Evolutionary conservation across 176 grass and related monocot species (phyloP).

Genomic region (Bolboschoenus planiculmis): DNA sequence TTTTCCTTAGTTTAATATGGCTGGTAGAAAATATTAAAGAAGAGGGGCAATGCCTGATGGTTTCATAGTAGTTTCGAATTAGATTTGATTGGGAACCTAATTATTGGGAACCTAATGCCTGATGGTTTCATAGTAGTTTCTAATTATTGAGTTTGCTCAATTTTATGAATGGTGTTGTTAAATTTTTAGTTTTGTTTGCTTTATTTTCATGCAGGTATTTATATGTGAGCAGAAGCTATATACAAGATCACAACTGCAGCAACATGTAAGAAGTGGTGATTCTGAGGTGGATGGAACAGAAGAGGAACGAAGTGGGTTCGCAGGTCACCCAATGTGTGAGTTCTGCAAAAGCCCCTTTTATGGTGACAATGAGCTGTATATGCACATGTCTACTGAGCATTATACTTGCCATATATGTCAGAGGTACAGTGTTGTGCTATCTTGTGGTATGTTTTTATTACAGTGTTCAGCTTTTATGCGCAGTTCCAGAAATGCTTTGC

Average conservation of each 20-base stretch:
- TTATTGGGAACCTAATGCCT: too few relatives aligned
- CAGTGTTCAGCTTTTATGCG: background rate
- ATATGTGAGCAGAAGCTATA: conserved; percentile 98
- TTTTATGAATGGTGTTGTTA: background rate
- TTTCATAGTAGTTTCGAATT: background rate
- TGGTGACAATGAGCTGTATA: conserved; percentile 90
- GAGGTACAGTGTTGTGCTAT: conserved; percentile 37
- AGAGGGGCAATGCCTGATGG: background rate
- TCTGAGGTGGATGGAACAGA: conserved; percentile 95
- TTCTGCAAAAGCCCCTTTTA: conserved; percentile 77
- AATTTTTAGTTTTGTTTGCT: background rate
- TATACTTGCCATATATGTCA: conserved; percentile 80
- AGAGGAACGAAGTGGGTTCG: conserved; percentile 78
- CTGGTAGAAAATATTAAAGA: background rate
- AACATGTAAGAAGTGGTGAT: conserved; percentile 76
- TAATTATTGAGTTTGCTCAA: background rate
- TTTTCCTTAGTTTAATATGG: background rate
- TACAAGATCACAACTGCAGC: conserved; percentile 56
- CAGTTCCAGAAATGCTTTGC: background rate
- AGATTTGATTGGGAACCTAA: too few relatives aligned
- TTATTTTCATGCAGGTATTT: conserved; percentile 49
- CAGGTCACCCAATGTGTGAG: conserved; percentile 71
- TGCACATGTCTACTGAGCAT: conserved; percentile 73
- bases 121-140: background rate
- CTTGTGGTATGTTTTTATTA: background rate